These are phyloP conservation scores for Dictyostelium brefeldianum DNA, from an alignment of 78 protist species.

Conservation along the genomic window DNA sequence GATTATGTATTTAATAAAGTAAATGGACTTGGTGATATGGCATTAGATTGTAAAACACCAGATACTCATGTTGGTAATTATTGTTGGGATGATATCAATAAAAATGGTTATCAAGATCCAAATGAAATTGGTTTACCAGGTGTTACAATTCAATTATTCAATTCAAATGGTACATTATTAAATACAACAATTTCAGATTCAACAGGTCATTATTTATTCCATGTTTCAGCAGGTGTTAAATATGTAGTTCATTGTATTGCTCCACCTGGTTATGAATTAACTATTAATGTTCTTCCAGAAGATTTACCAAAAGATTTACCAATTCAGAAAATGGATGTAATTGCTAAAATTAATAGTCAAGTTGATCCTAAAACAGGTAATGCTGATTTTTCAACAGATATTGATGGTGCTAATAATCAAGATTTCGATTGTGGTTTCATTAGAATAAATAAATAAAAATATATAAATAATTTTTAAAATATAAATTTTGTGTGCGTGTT, in stretches of 20 bases:
- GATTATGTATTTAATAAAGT: no score
- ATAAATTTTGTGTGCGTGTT: no score
- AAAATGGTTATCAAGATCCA: conserved; percentile 29
- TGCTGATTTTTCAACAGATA: not conserved
- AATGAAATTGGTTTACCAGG: conserved; percentile 16
- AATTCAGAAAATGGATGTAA: no score
- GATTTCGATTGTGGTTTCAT: conserved; percentile 18
- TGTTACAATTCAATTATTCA: not conserved
- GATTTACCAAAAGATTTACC: no score
- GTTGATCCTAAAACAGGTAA: not conserved
- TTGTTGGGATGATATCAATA: conserved; percentile 33
- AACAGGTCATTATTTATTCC: not conserved
- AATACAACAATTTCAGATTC: not conserved
- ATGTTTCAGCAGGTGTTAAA: not conserved
- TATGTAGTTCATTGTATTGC: conserved; percentile 2
- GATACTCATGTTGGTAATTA: conserved; percentile 35
- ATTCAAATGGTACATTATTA: not conserved
- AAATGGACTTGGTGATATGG: no score
- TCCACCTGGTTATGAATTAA: not conserved
- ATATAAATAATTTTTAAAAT: not conserved
- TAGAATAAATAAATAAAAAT: not conserved
- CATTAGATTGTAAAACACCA: conserved; percentile 40
- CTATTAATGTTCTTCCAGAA: no score
- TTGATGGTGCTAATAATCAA: not conserved
- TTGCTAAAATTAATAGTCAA: not conserved